These are phyloP conservation scores for Aspergillus quadrilineatus DNA, from an alignment of 2,329 filamentous ascomycete genomes.

Conservation along the genomic window DNA sequence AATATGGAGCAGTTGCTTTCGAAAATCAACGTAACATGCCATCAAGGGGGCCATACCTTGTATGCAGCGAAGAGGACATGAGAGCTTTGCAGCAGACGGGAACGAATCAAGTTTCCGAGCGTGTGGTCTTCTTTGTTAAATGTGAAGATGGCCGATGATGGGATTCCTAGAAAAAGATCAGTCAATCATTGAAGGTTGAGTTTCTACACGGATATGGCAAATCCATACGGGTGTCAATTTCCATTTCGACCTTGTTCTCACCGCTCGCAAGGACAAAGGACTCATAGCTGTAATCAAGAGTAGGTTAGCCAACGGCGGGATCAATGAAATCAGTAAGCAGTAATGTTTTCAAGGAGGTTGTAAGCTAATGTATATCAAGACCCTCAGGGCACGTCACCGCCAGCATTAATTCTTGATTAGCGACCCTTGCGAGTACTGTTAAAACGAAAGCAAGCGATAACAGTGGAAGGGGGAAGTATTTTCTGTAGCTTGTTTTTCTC, in stretches of 20 bases:
- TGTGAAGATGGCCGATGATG: constrained; percentile 91
- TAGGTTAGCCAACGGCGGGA: constrained; percentile 12
- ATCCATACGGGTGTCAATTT: constrained; percentile 78
- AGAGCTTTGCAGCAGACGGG: constrained; percentile 78
- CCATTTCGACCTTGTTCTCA: constrained; percentile 91
- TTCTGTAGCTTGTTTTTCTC: constrained; percentile 14
- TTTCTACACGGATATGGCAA: not conserved
- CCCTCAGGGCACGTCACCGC: constrained; percentile 21
- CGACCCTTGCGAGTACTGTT: constrained; percentile 14
- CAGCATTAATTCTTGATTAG: constrained; percentile 24
- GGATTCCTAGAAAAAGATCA: constrained; percentile 63
- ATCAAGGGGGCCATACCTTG: constrained; percentile 61
- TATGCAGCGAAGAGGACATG: constrained; percentile 91
- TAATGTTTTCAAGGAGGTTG: not conserved
- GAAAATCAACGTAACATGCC: not conserved
- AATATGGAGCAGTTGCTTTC: not conserved
- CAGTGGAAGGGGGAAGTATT: constrained; percentile 21
- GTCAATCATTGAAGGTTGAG: not conserved
- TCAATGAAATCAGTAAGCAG: not conserved
- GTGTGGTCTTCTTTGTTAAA: constrained; percentile 98
- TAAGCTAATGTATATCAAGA: constrained; percentile 12
- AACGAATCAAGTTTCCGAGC: constrained; percentile 82
- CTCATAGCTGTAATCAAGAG: constrained; percentile 68
- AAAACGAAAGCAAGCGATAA: constrained; percentile 18
- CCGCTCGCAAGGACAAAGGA: constrained; percentile 82